Conservation (phyloP, 768 basidiomycete genomes). For the Gloeostereum incarnatum region DNA sequence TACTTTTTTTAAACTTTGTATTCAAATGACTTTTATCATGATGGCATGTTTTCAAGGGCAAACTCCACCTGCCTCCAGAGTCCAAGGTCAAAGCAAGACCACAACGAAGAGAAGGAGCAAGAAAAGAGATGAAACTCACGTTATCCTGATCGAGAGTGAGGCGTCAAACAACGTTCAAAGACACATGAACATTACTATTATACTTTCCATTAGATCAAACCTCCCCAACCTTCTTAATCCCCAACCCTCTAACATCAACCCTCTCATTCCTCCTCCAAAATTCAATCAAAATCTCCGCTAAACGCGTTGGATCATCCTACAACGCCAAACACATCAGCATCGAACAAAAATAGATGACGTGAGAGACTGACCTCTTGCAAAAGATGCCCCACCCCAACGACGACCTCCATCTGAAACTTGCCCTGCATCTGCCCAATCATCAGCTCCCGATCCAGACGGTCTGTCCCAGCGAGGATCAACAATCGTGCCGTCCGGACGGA, state of each 20-base stretch:
- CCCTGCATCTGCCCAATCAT: conserved; percentile 98
- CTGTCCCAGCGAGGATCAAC: conserved; percentile 86
- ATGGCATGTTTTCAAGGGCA: too few relatives aligned
- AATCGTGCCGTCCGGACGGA: conserved; percentile 71
- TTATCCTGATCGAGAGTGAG: too few relatives aligned
- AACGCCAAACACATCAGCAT: conserved; percentile 2
- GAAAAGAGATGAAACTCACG: too few relatives aligned
- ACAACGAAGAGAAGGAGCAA: too few relatives aligned
- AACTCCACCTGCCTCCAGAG: too few relatives aligned
- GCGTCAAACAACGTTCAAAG: too few relatives aligned
- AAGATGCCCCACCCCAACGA: conserved; percentile 86
- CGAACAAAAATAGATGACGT: neutral
- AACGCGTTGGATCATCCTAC: conserved; percentile 76
- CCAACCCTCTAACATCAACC: conserved; percentile 44
- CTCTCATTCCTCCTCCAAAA: conserved; percentile 91
- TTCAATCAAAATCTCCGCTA: conserved; percentile 75
- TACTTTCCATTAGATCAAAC: too few relatives aligned
- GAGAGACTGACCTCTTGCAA: conserved; percentile 70
- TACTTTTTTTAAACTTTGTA: too few relatives aligned
- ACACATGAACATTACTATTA: too few relatives aligned
- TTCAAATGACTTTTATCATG: too few relatives aligned
- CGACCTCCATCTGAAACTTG: conserved; percentile 90
- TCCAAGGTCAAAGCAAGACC: too few relatives aligned
- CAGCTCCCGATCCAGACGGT: conserved; percentile 83
- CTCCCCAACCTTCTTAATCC: conserved; percentile 53